Base-by-base conservation (phyloP, 441 rosid species). In the Mallotus japonicus region DNA sequence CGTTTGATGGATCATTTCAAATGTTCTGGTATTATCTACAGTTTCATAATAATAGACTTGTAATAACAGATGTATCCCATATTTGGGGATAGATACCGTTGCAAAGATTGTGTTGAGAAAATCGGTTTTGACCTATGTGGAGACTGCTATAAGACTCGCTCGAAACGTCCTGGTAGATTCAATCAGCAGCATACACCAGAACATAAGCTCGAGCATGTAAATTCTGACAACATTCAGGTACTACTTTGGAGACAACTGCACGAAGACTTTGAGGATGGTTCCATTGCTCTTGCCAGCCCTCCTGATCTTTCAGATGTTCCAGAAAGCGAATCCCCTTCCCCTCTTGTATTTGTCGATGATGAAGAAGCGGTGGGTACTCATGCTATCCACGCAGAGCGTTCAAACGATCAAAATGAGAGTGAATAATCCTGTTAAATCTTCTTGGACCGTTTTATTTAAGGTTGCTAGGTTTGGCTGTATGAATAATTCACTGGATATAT, bases 71-170 rank as follows among this genome's bases (percentile, higher is more conserved):
- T 89, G 84, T 72, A 0, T 71, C 97, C 97, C 7, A 87, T 93
- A 76, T 65, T 82, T 42, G 98, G 98, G 8, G 90, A 88, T 17
- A 74, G 97, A 77, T 90, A 90, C 86, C 75, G 17, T 71, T 91
- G 96, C 86, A 72, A 57, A 72, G 91, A 87, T 70, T 93, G 98
- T 68, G 72, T 76, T 32, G 96, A 91, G 73, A 3, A n/a, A 13
- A 65, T 82, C 0, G 98, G 98, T 32, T 93, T 89, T 75, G 95
- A 93, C 81, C 97, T 93, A 32, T 92, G 98, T 73, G 85, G 89
- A 75, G 87, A 84, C 62, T 93, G 96, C 83, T 90, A 87, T 73
- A 85, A 80, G 63, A 84, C 84, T 67, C 62, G 74, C 60, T 82
- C 87, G 4, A 88, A 83, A 77, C 84, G 74, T 65, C 89, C 93